Evolutionary conservation across 805 yeast species (phyloP), one percentile per base, ranked within the genome.

Genomic region (Ogataea thermomethanolica): DNA sequence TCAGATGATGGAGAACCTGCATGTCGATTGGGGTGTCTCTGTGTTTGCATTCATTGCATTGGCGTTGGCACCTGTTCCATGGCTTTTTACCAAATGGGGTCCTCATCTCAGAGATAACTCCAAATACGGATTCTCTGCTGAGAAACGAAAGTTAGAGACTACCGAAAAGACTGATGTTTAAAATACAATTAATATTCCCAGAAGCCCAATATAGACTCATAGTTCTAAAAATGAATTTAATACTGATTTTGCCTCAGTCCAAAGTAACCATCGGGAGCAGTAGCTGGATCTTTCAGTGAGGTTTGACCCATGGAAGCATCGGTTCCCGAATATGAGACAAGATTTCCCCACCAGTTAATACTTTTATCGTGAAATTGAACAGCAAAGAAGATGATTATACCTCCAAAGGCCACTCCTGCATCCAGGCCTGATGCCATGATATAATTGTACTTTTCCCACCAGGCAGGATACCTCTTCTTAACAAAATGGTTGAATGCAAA

Each of bases 371-470:
- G 66, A 11, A 74, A 64, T 29, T 66, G 67, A 32, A 70, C 69
- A 5, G 74, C 67, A 1, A 79, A 67, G 54, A 79, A 80, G 8
- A 82, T 72, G 20, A 80, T 44, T 37, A 82, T 62, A 3, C 82
- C 73, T 20, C 83, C 72, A 48, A 79, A 69, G 1, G 87, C 86
- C 10, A 81, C 71, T 1, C 87, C 87, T 6, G 83, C 74, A 33
- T 81, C 81, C 17, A 83, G 58, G 2, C 79, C 89, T 15, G 84
- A 78, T 12, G 84, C 74, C 39, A 83, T 61, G 4, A 81, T 73
- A 54, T 79, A 81, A 56, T 81, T 81, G 59, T 83, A 83, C 58
- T 81, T 82, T 29, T 81, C 79, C 89, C 90, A 83, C 90, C 89
- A 83, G 33, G 70, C 63, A 35, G 75, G 65, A 62, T 76, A 79